Base-by-base conservation (phyloP, 2,329 filamentous ascomycete species). In the Microdochium paspali region DNA sequence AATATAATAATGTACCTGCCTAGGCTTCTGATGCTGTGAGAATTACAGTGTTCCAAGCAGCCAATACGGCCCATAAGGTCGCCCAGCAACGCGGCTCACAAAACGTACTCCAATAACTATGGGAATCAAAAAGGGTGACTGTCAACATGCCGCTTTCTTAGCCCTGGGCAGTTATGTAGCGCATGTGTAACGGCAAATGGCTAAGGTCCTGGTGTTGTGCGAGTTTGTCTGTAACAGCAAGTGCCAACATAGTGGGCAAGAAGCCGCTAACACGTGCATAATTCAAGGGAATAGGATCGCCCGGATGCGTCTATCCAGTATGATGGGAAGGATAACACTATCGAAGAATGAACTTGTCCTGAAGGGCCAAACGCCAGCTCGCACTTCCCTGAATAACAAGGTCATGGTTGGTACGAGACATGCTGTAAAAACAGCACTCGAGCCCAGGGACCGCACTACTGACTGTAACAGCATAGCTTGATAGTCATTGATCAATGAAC, bases 301-400 rank as follows among this genome's bases (percentile, higher is more conserved):
- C 20, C 70, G 66, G 50, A 81, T 69, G 30, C 72, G 61, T 47
- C 80, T 66, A 51, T 80, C 61, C 24, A 66, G 68, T 32, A 85
- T 67, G 50, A 85, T 79, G 45, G 84, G 61, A 50, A 85, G 77
- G 1, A 77, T 69, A 49, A 67, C 64, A 47, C 77, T 58, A 3
- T 73, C 75, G 7, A 74, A 64, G 2, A 73, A 74, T 28, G 26
- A 7, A 13, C 26, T n/a, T n/a, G n/a, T n/a, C n/a, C n/a, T n/a
- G n/a, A n/a, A n/a, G n/a, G n/a, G n/a, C n/a, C n/a, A n/a, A n/a
- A n/a, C n/a, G n/a, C 89, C 20, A 70, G 60, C 13, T 67, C 73
- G 3, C 74, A 68, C 42, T 63, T 65, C 47, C 64, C n/a, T 63
- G 50, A 64, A 65, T 54, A 79, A 77, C 71, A 72, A 77, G 1